Conservation (phyloP, 257 asterid genomes). For the Primulina tabacum region DNA sequence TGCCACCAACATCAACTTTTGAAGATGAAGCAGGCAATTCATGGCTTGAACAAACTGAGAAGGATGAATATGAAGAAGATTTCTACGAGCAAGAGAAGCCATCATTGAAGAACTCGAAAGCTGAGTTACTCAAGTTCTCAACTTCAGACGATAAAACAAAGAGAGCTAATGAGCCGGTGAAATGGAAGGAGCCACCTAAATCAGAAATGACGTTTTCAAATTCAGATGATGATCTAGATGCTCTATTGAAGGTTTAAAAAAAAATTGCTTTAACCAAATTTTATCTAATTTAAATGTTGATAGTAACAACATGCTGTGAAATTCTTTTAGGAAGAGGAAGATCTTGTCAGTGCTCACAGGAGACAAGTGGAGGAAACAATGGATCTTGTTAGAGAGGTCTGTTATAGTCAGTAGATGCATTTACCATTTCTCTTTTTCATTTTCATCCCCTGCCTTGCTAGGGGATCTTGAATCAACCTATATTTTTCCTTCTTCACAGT, state of each 20-base stretch:
- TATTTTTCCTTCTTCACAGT: not conserved
- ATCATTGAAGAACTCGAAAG: constrained; percentile 53
- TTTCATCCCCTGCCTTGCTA: not conserved
- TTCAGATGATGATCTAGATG: constrained; percentile 62
- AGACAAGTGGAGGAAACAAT: constrained; percentile 90
- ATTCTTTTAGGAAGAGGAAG: constrained; percentile 79
- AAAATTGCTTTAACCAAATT: constrained; percentile 1
- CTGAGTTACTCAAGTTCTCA: constrained; percentile 44
- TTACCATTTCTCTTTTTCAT: not conserved
- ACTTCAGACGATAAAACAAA: constrained; percentile 56
- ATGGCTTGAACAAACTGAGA: constrained; percentile 82
- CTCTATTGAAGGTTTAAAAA: constrained; percentile 67
- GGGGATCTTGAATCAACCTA: not conserved
- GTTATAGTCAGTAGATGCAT: constrained; percentile 17
- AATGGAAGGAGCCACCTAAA: constrained; percentile 77
- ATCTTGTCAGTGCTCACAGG: constrained; percentile 80
- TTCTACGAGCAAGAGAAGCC: constrained; percentile 74
- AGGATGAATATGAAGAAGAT: constrained; percentile 80
- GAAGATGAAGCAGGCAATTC: constrained; percentile 84
- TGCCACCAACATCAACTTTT: constrained; percentile 49
- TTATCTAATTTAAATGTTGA: not conserved
- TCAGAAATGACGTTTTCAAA: constrained; percentile 48
- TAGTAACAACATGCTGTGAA: constrained; percentile 18
- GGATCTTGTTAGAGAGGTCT: constrained; percentile 89
- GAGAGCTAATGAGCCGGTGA: constrained; percentile 58